These are phyloP conservation scores for Pulveroboletus sp. DNA, from an alignment of 768 basidiomycete genomes.

Conservation along the genomic window DNA sequence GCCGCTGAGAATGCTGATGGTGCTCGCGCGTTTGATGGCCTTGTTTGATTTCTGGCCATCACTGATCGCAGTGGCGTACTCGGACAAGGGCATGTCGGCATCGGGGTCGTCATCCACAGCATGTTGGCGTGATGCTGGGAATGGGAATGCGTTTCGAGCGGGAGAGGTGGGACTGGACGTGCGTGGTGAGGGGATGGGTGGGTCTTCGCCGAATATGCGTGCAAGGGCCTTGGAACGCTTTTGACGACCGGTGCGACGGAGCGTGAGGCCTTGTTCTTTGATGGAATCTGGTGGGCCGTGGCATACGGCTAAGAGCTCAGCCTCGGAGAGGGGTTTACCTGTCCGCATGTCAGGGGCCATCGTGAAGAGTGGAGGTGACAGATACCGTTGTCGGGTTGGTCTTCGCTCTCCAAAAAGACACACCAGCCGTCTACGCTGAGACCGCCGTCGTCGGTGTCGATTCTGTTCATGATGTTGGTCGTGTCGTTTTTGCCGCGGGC, in stretches of 20 bases:
- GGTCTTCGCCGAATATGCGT: constrained; percentile 47
- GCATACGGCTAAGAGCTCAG: constrained; percentile 79
- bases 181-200: constrained; percentile 24
- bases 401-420: constrained; percentile 65
- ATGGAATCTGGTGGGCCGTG: constrained; percentile 75
- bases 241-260: constrained; percentile 53
- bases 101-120: constrained; percentile 38
- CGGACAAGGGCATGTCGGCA: constrained; percentile 31
- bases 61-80: constrained; percentile 25
- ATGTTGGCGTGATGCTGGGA: constrained; percentile 8
- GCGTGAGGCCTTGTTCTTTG: constrained; percentile 74
- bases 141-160: constrained; percentile 14
- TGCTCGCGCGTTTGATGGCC: constrained; percentile 79
- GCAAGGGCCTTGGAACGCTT: constrained; percentile 43
- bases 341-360: background rate
- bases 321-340: constrained; percentile 80
- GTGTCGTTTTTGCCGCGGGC: constrained; percentile 41
- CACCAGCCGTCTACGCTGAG: constrained; percentile 89
- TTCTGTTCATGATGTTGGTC: constrained; percentile 47
- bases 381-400: constrained; percentile 53
- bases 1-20: constrained; percentile 90
- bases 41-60: constrained; percentile 26
- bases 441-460: constrained; percentile 71
- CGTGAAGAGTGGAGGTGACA: background rate
- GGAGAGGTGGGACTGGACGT: constrained; percentile 38